Percentiles rank a stretch among this genome's conserved stretches.
Evolutionary conservation across 1,284 basidiomycete species (phyloP).

Genomic region (Vanrija humicola): DNA sequence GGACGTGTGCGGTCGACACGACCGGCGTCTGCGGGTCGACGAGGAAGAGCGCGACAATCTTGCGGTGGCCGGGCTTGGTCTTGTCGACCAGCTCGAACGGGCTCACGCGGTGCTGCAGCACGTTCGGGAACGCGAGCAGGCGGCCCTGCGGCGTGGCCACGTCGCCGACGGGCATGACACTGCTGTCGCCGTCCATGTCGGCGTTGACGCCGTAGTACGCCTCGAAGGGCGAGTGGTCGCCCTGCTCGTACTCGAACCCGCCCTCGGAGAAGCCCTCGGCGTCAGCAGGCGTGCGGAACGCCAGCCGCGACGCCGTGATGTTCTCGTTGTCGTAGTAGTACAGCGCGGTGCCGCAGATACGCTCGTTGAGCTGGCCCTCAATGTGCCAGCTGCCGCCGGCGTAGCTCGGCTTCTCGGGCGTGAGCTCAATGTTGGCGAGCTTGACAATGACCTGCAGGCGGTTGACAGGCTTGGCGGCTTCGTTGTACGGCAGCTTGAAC

Average conservation of each 20-base stretch:
- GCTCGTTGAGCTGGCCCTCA: constrained; percentile 7
- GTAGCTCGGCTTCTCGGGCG: constrained; percentile 4
- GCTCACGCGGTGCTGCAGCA: constrained; percentile 1
- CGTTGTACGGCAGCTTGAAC: constrained; percentile 16
- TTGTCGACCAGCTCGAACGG: constrained; percentile 4
- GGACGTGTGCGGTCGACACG: constrained; percentile 9
- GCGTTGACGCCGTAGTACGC: neutral
- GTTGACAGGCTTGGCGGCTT: constrained; percentile 7
- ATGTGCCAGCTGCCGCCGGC: constrained; percentile 4
- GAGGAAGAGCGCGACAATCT: constrained; percentile 20
- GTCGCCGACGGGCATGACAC: neutral
- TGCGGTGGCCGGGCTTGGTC: constrained; percentile 11
- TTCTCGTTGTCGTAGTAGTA: constrained; percentile 7
- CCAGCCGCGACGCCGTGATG: neutral
- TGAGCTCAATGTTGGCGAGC: constrained; percentile 9
- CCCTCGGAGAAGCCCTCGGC: neutral
- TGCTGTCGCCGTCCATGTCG: neutral
- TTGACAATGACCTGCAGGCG: constrained; percentile 6
- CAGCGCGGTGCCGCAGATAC: constrained; percentile 3
- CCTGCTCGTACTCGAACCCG: constrained; percentile 4
- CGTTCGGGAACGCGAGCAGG: constrained; percentile 4
- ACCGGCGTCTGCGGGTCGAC: constrained; percentile 13
- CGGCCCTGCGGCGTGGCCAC: neutral
- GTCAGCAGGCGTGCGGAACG: neutral
- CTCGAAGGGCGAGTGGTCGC: constrained; percentile 6